A percentile compares a stretch with the other conserved stretches of the same genome.
phyloP scores from a whole-genome alignment of 306 rosid genomes.

The Quercus berberidifolia region DNA sequence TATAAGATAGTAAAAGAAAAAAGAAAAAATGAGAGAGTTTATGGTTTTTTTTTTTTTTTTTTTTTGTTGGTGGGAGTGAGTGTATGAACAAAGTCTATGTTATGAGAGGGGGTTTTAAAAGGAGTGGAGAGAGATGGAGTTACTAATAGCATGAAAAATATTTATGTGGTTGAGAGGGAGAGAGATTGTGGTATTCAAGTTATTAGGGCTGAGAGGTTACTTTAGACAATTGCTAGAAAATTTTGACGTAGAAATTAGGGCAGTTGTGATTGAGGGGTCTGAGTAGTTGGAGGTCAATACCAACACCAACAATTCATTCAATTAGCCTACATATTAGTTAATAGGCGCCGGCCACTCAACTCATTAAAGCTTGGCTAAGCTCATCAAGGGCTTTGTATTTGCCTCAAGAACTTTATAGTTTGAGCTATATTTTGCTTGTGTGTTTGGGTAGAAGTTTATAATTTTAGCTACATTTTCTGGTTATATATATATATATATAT shows the following conservation, averaged over 20 bases:
- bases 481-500: too few relatives aligned
- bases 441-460: too few relatives aligned
- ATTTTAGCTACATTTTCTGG: too few relatives aligned
- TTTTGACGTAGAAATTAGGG: constrained; percentile 27
- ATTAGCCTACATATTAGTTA: constrained; percentile 68
- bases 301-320: constrained; percentile 45
- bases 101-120: constrained; percentile 44
- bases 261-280: constrained; percentile 35
- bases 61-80: not conserved
- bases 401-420: too few relatives aligned
- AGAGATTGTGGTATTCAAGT: not conserved
- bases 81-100: not conserved
- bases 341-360: constrained; percentile 30
- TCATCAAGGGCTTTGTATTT: too few relatives aligned
- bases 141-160: constrained; percentile 9
- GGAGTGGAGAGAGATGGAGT: constrained; percentile 15
- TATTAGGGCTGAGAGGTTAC: not conserved
- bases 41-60: not conserved
- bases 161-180: constrained; percentile 16
- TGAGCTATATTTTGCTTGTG: too few relatives aligned
- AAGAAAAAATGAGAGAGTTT: not conserved
- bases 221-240: constrained; percentile 1
- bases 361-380: constrained; percentile 10
- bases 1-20: not conserved
- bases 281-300: constrained; percentile 54